Percentiles rank a stretch among this genome's conserved stretches.
Conservation (phyloP, 2,329 filamentous ascomycete genomes). For the Amauroascus verrucosus region DNA sequence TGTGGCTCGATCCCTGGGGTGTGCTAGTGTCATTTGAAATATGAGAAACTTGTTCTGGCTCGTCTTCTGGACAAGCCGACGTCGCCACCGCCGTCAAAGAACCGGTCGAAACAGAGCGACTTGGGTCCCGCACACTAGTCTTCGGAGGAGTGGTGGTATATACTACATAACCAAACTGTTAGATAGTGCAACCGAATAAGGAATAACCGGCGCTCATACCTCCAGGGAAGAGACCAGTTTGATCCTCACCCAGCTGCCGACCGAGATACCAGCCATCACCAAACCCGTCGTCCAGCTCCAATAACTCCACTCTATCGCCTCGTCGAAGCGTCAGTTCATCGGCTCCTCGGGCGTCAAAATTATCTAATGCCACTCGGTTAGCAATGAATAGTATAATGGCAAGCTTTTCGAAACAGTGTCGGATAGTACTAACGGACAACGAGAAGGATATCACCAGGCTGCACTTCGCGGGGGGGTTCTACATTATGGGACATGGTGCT, state of each 20-base stretch:
- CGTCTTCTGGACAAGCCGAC: background rate
- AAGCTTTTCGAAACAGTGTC: slow-evolving; percentile 5
- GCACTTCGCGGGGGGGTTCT: slow-evolving; percentile 29
- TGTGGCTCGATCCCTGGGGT: slow-evolving; percentile 33
- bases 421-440: slow-evolving; percentile 35
- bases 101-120: slow-evolving; percentile 9
- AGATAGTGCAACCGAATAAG: slow-evolving; percentile 14
- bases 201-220: slow-evolving; percentile 25
- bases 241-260: slow-evolving; percentile 34
- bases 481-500: slow-evolving; percentile 25
- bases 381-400: slow-evolving; percentile 6
- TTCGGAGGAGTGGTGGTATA: slow-evolving; percentile 22
- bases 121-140: slow-evolving; percentile 14
- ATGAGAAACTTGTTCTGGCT: slow-evolving; percentile 20
- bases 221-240: slow-evolving; percentile 41
- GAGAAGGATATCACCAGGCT: slow-evolving; percentile 35
- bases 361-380: slow-evolving; percentile 50
- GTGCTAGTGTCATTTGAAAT: slow-evolving; percentile 29
- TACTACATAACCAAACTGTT: slow-evolving; percentile 23
- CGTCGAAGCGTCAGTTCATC: slow-evolving; percentile 86
- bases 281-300: slow-evolving; percentile 57
- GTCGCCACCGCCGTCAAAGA: background rate
- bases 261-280: slow-evolving; percentile 57
- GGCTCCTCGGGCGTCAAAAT: slow-evolving; percentile 81
- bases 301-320: slow-evolving; percentile 54